Evolutionary conservation across 148 eudicot genomes (phyloP), one percentile per base, ranked within the genome.

Genomic region (Rhododendron kiyosumense): DNA sequence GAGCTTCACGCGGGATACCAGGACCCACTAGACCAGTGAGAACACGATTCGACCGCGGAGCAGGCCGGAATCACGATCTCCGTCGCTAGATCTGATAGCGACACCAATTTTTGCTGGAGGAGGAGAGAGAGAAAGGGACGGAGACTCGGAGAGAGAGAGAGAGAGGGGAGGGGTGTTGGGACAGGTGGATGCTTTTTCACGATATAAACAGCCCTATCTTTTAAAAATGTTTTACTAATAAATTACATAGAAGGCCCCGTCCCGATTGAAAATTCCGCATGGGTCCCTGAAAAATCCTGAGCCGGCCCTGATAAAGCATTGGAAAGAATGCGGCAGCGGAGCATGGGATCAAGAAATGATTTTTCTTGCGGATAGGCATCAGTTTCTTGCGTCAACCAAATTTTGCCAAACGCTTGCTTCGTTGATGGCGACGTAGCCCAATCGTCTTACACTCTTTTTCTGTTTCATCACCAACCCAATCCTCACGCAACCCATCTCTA

Each of bases 61-160:
- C 94, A 93, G 22, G 86, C 89, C 86, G 95, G 97, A 84, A 95
- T 95, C 71, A 90, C 81, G 2, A 95, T 87, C 88, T 94, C 89
- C 2, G 97, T 89, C 0, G 89, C 93, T 81, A 94, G 93, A 92
- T 94, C 95, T 85, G 96, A 77, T 43, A 95, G 81, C 61, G 20
- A 85, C 75, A 69, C 83, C 65, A 75, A 45, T 30, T 1, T 54
- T 54, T 6, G 8, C n/a, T 9, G 2, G 8, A 2, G 28, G 71
- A 2, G 28, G 59, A 45, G 9, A 38, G 3, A 4, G 67, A 38
- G 85, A 45, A 32, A 46, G 52, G 26, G 75, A 12, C 20, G 36
- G 17, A 41, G 45, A 41, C 8, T 41, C 7, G 26, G 11, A 65
- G 71, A 24, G 30, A 24, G 30, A 63, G 3, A 36, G 38, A 36